Evolutionary conservation across 2,329 filamentous ascomycete genomes (phyloP).

Genomic region (Beauveria medogensis): DNA sequence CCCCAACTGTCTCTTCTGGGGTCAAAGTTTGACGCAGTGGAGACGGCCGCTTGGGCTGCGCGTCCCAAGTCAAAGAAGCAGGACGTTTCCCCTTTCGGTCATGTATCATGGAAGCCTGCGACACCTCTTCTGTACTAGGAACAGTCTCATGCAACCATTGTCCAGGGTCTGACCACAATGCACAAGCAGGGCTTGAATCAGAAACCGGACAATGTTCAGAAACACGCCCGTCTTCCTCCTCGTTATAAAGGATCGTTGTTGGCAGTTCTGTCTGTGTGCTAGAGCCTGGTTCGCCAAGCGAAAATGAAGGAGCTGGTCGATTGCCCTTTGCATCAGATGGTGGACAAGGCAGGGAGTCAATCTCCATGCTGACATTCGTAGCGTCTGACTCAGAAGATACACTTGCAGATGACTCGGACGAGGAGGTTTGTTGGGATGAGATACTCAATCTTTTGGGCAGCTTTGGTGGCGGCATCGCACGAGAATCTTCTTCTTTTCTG

Average conservation of each 20-base stretch:
- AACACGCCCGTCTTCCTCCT: neutral
- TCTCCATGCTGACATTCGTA: neutral
- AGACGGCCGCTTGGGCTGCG: neutral
- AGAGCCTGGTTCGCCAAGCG: neutral
- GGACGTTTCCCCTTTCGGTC: neutral
- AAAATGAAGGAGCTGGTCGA: neutral
- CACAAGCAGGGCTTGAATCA: neutral
- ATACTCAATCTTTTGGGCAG: neutral
- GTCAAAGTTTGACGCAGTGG: neutral
- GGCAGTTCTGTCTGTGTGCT: neutral
- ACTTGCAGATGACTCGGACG: neutral
- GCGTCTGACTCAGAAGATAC: neutral
- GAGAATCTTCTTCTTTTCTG: neutral
- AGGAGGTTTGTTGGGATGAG: neutral
- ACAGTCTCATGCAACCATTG: neutral
- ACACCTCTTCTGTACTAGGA: neutral
- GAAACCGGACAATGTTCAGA: neutral
- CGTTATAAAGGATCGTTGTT: neutral
- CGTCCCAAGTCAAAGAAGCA: neutral
- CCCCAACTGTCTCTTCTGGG: neutral
- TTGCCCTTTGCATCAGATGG: neutral
- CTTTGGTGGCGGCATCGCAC: neutral
- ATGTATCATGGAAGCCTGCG: neutral
- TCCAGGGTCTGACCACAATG: neutral
- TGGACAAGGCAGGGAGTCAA: neutral